A percentile compares a stretch with the other conserved stretches of the same genome.
Conservation (phyloP, 306 rosid species). For the Prunus salicina region DNA sequence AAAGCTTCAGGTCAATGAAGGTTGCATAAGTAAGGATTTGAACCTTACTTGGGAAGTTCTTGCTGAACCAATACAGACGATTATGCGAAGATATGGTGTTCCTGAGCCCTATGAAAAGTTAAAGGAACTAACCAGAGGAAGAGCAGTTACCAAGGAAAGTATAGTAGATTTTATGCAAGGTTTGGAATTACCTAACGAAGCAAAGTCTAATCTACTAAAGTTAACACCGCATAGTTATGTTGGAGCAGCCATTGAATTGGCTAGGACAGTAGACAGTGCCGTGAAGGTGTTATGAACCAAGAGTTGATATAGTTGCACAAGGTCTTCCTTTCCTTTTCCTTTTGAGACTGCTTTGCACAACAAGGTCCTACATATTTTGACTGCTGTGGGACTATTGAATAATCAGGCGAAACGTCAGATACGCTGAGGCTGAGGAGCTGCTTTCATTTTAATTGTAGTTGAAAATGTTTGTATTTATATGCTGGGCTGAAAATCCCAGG, state of each 20-base stretch:
- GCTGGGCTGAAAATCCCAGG: no score
- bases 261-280: constrained; percentile 45
- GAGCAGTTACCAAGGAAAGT: constrained; percentile 69
- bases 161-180: constrained; percentile 70
- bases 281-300: constrained; percentile 26
- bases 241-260: constrained; percentile 83
- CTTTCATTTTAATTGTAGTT: no score
- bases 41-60: constrained; percentile 89
- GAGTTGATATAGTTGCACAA: constrained; percentile 4
- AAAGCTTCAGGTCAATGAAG: constrained; percentile 79
- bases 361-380: not conserved
- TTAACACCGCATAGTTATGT: constrained; percentile 76
- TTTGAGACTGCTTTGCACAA: no score
- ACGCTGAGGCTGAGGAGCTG: no score
- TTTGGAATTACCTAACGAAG: constrained; percentile 67
- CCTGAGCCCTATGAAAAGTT: constrained; percentile 93
- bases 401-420: not conserved
- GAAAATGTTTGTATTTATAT: no score
- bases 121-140: constrained; percentile 85
- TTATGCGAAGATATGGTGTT: constrained; percentile 91
- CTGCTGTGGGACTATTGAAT: no score
- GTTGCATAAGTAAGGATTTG: constrained; percentile 70
- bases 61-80: constrained; percentile 95
- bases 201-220: constrained; percentile 57
- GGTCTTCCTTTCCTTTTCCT: not conserved